A percentile compares a stretch with the other conserved stretches of the same genome.
Conservation (phyloP, 2,329 filamentous ascomycete species). For the Knoxdaviesia proteae region DNA sequence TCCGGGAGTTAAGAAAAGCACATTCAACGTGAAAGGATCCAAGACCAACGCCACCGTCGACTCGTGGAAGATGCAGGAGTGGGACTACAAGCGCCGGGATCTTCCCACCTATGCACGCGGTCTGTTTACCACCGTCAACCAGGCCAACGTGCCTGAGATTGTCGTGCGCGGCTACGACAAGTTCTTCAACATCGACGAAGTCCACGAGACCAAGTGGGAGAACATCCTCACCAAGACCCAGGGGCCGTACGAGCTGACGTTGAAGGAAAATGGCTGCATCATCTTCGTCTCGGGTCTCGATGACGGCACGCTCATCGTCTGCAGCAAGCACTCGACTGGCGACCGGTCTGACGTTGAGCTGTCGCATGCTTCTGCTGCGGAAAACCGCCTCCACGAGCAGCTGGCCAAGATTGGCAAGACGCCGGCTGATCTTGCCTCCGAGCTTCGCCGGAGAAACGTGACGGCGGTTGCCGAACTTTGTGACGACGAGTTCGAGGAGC, state of each 20-base stretch:
- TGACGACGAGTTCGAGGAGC: slow-evolving; percentile 90
- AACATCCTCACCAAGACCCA: slow-evolving; percentile 56
- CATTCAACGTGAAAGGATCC: slow-evolving; percentile 45
- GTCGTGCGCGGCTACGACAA: slow-evolving; percentile 88
- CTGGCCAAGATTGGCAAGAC: slow-evolving; percentile 59
- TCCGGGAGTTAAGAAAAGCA: slow-evolving; percentile 64
- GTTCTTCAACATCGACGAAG: slow-evolving; percentile 88
- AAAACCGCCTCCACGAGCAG: slow-evolving; percentile 64
- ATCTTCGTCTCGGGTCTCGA: slow-evolving; percentile 89
- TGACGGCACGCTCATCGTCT: slow-evolving; percentile 79
- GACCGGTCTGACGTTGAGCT: slow-evolving; percentile 45
- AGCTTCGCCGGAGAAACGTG: slow-evolving; percentile 61
- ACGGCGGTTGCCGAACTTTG: slow-evolving; percentile 93
- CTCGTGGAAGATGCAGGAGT: slow-evolving; percentile 87
- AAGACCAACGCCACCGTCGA: slow-evolving; percentile 48
- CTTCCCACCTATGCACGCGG: slow-evolving; percentile 86
- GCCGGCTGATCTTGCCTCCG: slow-evolving; percentile 54
- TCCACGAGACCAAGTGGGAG: slow-evolving; percentile 60
- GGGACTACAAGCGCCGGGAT: slow-evolving; percentile 77
- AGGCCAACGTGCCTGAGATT: slow-evolving; percentile 48
- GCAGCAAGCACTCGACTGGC: slow-evolving; percentile 95
- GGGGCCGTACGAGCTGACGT: slow-evolving; percentile 82
- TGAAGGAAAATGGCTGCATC: slow-evolving; percentile 99
- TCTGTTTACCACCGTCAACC: slow-evolving; percentile 65
- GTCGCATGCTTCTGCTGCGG: slow-evolving; percentile 72